phyloP scores from a whole-genome alignment of 352 stramenopile genomes.

The Pythium dissotocum region DNA sequence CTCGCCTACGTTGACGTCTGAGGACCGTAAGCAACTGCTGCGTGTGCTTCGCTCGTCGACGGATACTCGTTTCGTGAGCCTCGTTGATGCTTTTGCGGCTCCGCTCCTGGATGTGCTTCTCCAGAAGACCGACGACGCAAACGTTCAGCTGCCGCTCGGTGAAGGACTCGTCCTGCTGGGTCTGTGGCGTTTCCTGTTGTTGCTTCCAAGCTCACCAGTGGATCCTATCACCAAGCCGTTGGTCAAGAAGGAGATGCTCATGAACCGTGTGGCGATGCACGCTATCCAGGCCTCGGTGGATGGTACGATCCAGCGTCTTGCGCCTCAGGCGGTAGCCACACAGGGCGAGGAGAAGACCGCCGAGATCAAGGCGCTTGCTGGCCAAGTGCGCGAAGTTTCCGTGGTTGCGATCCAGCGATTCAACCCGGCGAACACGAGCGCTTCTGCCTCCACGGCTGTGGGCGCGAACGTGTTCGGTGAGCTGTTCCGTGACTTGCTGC shows the following conservation, averaged over 20 bases:
- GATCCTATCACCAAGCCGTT: constrained; percentile 94
- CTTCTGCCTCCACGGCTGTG: background rate
- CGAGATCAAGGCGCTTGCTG: constrained; percentile 7
- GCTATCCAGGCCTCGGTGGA: constrained; percentile 65
- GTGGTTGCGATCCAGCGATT: constrained; percentile 35
- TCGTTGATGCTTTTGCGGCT: constrained; percentile 20
- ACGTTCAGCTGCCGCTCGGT: constrained; percentile 36
- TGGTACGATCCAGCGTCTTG: constrained; percentile 56
- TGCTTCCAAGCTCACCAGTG: constrained; percentile 93
- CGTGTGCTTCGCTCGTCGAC: constrained; percentile 23
- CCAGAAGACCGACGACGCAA: background rate
- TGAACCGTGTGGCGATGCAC: constrained; percentile 80
- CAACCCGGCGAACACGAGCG: constrained; percentile 17
- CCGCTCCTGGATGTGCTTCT: constrained; percentile 15
- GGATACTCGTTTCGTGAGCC: constrained; percentile 15
- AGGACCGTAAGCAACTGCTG: constrained; percentile 19
- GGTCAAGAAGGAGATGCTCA: constrained; percentile 92
- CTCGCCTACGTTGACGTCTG: constrained; percentile 1
- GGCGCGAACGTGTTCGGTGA: constrained; percentile 52
- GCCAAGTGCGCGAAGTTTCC: constrained; percentile 27
- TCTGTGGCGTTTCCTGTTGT: constrained; percentile 91
- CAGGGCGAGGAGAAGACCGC: background rate
- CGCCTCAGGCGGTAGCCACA: constrained; percentile 40
- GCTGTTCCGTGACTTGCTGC: constrained; percentile 71
- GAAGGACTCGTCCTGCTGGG: constrained; percentile 91